Evolutionary conservation across 208 protist genomes (phyloP), one percentile per base, ranked within the genome.

Genomic region (Crithidia acanthocephali): DNA sequence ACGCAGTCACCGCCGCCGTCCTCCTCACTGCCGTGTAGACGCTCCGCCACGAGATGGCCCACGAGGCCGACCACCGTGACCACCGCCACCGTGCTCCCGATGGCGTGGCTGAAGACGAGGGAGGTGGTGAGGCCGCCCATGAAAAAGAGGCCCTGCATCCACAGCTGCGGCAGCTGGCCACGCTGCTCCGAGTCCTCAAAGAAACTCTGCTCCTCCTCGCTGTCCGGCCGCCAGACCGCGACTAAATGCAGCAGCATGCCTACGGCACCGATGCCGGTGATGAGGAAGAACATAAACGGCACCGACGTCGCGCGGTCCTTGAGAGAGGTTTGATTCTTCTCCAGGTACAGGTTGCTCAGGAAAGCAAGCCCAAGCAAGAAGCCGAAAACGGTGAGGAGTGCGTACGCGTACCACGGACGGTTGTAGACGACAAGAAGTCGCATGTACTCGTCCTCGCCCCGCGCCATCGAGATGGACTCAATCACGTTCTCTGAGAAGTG

Each of bases 341-440:
- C 72, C 4, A 76, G 57, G 40, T 69, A 66, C 22, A 53, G 20
- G 32, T 66, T 51, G 47, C 63, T 66, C 20, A 45, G 32, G 7
- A 65, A 44, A 22, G 72, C 63, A 23, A 76, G 37, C 6, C 63
- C 56, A 22, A 69, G 44, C 18, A 71, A 40, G 28, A 50, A 18
- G 27, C 72, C 63, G 33, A 66, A 70, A 10, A 71, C 42, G 16
- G 23, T 13, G 16, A 76, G 72, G 7, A 76, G 56, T 13, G 33
- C 63, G 48, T 76, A 76, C 23, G 72, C 45, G 63, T 76, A 76
- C 72, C 72, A 76, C 45, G 72, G 72, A 16, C 72, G 63, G 57
- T 47, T 66, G 72, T 76, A 76, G 16, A 71, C 47, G 0, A 76
- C 63, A 22, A 76, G 44, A 0, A 76, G 56, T 20, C 35, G 72